These are phyloP conservation scores for Talaromyces nanjingensis DNA, from an alignment of 495 filamentous ascomycete genomes.

Conservation along the genomic window DNA sequence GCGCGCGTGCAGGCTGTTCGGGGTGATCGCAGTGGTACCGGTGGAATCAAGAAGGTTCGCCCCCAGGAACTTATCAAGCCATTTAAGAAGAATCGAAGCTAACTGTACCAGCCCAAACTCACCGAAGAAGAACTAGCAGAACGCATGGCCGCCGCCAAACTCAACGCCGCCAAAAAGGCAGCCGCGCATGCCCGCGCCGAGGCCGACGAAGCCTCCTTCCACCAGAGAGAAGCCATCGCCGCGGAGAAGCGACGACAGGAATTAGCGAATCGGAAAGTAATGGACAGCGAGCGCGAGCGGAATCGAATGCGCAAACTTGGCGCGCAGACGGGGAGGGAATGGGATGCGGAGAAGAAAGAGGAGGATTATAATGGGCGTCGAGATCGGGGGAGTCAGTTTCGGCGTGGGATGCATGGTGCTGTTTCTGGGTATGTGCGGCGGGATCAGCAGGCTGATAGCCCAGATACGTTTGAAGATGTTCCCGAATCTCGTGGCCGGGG, in stretches of 20 bases:
- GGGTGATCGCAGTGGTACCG: slow-evolving; percentile 62
- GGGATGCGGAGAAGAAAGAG: slow-evolving; percentile 70
- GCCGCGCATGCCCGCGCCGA: slow-evolving; percentile 60
- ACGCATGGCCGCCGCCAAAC: slow-evolving; percentile 50
- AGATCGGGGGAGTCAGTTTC: slow-evolving; percentile 37
- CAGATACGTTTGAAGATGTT: background rate
- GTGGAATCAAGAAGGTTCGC: slow-evolving; percentile 47
- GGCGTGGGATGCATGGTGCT: slow-evolving; percentile 56
- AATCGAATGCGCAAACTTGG: slow-evolving; percentile 66
- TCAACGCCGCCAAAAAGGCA: slow-evolving; percentile 49
- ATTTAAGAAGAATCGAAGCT: slow-evolving; percentile 6
- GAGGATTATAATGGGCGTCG: slow-evolving; percentile 44
- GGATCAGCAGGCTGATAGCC: slow-evolving; percentile 25
- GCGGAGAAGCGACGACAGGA: slow-evolving; percentile 49
- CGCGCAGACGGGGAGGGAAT: slow-evolving; percentile 60
- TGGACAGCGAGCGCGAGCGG: slow-evolving; percentile 65
- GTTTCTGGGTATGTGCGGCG: slow-evolving; percentile 33
- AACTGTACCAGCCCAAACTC: slow-evolving; percentile 47
- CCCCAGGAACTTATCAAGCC: background rate
- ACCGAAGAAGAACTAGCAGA: slow-evolving; percentile 61
- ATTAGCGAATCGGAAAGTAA: slow-evolving; percentile 45
- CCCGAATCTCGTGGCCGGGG: slow-evolving; percentile 15
- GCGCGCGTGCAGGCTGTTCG: slow-evolving; percentile 50
- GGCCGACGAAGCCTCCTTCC: slow-evolving; percentile 60
- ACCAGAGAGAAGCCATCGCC: slow-evolving; percentile 55